These are phyloP conservation scores for Leccinum incarnatum DNA, from an alignment of 768 basidiomycete genomes.

Conservation along the genomic window DNA sequence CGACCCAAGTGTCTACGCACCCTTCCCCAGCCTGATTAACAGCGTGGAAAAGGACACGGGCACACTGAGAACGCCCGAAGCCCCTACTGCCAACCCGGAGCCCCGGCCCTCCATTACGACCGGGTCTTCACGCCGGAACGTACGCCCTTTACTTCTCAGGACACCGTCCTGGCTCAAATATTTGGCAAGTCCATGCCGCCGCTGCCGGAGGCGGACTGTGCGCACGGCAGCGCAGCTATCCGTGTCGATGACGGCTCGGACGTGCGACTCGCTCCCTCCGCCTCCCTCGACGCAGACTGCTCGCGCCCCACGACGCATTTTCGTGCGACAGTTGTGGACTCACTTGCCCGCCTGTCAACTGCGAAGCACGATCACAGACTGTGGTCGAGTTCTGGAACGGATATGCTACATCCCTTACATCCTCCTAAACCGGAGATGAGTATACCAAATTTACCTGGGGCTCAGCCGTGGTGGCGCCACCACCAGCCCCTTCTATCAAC, in stretches of 20 bases:
- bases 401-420: too few relatives aligned
- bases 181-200: constrained; percentile 11
- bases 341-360: too few relatives aligned
- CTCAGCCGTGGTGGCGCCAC: too few relatives aligned
- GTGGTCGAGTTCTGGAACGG: too few relatives aligned
- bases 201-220: not conserved
- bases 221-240: not conserved
- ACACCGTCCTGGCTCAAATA: constrained; percentile 52
- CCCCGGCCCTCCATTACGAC: not conserved
- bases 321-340: too few relatives aligned
- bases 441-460: too few relatives aligned
- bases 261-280: too few relatives aligned
- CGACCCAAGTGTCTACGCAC: constrained; percentile 23
- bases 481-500: too few relatives aligned
- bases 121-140: not conserved
- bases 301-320: too few relatives aligned
- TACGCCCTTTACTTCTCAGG: constrained; percentile 52
- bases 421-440: too few relatives aligned
- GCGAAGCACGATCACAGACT: too few relatives aligned
- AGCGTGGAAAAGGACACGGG: constrained; percentile 11
- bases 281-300: too few relatives aligned
- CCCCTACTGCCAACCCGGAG: constrained; percentile 7
- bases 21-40: constrained; percentile 17
- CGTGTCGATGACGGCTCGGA: not conserved
- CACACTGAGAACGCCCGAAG: constrained; percentile 9